phyloP scores from a whole-genome alignment of 202 grass and related monocot genomes.

The Panicum hallii region DNA sequence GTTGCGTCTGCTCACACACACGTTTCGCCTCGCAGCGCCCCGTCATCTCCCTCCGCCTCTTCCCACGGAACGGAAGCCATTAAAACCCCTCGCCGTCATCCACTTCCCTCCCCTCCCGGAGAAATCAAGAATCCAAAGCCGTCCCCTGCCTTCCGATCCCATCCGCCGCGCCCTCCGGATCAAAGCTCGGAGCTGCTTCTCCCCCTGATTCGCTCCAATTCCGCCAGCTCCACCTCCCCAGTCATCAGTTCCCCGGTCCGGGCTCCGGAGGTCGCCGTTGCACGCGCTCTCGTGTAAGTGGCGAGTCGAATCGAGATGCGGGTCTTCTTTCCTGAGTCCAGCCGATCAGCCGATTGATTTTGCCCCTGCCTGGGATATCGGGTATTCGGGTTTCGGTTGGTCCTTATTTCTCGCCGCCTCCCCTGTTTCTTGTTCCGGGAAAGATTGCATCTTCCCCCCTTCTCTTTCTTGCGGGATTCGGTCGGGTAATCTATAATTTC shows the following conservation, averaged over 20 bases:
- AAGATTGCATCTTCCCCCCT: neutral
- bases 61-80: neutral
- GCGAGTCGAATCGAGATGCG: neutral
- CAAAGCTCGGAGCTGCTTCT: neutral
- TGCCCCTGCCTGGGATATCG: neutral
- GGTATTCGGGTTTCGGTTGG: neutral
- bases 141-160: neutral
- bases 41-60: neutral
- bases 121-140: constrained; percentile 22
- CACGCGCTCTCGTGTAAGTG: constrained; percentile 32
- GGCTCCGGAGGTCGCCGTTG: constrained; percentile 29
- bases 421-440: constrained; percentile 8
- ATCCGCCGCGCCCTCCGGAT: neutral
- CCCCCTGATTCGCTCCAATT: neutral
- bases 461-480: neutral
- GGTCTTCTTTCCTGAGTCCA: neutral
- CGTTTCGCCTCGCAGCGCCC: neutral
- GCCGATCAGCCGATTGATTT: neutral
- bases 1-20: neutral
- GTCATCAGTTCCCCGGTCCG: neutral
- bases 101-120: neutral
- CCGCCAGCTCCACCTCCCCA: neutral
- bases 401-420: neutral
- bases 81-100: neutral
- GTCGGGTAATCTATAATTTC: neutral